phyloP scores from a whole-genome alignment of 164 flowering plant genomes.

The Vitis rupestris region DNA sequence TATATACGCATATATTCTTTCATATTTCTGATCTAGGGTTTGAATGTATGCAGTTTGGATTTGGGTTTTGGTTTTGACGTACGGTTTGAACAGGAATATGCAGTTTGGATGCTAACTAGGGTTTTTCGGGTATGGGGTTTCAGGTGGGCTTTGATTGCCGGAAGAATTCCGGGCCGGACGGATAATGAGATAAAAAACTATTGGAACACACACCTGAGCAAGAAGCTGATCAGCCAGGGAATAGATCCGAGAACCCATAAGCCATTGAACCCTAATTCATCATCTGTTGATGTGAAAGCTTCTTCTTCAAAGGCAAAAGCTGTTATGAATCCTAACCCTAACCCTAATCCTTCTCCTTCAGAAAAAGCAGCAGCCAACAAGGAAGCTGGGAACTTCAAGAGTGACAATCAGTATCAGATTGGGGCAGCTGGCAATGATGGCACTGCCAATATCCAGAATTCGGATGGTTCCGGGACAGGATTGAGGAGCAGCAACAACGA shows the following conservation, averaged over 20 bases:
- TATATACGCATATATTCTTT: neutral
- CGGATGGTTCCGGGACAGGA: neutral
- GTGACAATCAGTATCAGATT: neutral
- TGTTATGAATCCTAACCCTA: slow-evolving; percentile 9
- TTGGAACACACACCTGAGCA: slow-evolving; percentile 76
- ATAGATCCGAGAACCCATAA: slow-evolving; percentile 73
- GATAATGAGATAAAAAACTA: slow-evolving; percentile 80
- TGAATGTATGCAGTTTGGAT: no score
- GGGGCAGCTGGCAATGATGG: slow-evolving; percentile 5
- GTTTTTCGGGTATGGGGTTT: neutral
- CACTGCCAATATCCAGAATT: neutral
- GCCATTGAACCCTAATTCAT: slow-evolving; percentile 30
- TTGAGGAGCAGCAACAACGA: slow-evolving; percentile 9
- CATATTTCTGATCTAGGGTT: neutral
- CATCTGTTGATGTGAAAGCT: neutral
- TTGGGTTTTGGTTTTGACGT: neutral
- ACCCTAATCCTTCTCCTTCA: slow-evolving; percentile 7
- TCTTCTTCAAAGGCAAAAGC: slow-evolving; percentile 5
- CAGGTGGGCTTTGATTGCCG: slow-evolving; percentile 81
- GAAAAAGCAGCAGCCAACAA: neutral
- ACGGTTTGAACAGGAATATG: no score
- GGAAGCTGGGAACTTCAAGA: neutral
- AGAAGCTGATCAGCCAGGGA: slow-evolving; percentile 68
- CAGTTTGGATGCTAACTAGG: no score
- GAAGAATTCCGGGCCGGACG: slow-evolving; percentile 70